A percentile compares a stretch with the other conserved stretches of the same genome.
phyloP scores from a whole-genome alignment of 352 stramenopile species.

The Phytopythium chamaehyphon region DNA sequence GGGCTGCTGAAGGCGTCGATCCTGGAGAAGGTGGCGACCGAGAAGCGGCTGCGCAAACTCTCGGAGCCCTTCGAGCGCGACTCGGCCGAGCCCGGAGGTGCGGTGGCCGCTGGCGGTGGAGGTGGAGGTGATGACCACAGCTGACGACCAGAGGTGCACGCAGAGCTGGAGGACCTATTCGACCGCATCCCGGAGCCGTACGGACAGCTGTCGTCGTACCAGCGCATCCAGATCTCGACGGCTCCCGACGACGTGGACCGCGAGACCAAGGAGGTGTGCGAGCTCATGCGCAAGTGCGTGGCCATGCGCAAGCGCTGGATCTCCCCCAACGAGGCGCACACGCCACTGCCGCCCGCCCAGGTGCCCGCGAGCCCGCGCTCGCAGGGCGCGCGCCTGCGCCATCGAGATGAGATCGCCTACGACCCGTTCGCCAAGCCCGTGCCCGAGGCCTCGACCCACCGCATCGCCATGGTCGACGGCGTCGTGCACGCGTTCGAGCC shows the following conservation, averaged over 20 bases:
- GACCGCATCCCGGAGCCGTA: constrained; percentile 80
- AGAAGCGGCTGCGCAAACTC: constrained; percentile 61
- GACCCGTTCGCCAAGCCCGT: constrained; percentile 45
- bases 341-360: constrained; percentile 11
- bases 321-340: constrained; percentile 30
- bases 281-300: constrained; percentile 78
- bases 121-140: neutral
- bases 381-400: constrained; percentile 36
- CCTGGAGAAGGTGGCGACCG: constrained; percentile 67
- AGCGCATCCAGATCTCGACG: constrained; percentile 77
- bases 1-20: constrained; percentile 69
- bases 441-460: constrained; percentile 42
- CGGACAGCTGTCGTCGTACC: constrained; percentile 56
- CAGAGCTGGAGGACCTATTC: constrained; percentile 55
- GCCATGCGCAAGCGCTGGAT: constrained; percentile 72
- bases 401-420: constrained; percentile 72
- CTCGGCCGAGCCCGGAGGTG: constrained; percentile 17
- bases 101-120: neutral
- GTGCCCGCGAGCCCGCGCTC: constrained; percentile 33
- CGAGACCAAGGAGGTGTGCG: constrained; percentile 75
- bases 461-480: constrained; percentile 51
- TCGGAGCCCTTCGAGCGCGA: constrained; percentile 32
- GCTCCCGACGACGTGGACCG: constrained; percentile 58
- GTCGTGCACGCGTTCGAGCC: constrained; percentile 49
- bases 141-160: too few relatives aligned